Evolutionary conservation across 2,329 filamentous ascomycete species (phyloP).

Genomic region (Alternaria panax): DNA sequence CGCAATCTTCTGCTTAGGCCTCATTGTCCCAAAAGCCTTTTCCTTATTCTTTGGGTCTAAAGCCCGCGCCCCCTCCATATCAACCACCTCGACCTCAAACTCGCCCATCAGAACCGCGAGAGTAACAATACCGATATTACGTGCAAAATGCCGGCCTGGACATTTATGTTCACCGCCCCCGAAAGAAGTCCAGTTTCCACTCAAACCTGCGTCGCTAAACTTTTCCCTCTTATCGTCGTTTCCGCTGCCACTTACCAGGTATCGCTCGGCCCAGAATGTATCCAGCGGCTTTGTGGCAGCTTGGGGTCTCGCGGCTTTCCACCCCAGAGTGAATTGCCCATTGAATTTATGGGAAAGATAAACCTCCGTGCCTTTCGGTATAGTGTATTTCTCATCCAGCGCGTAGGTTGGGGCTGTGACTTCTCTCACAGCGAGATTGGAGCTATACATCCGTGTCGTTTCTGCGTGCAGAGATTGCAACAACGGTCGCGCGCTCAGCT

Average conservation of each 20-base stretch:
- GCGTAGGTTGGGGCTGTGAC: conserved; percentile 11
- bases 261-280: conserved; percentile 26
- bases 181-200: conserved; percentile 23
- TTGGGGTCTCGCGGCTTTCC: conserved; percentile 2
- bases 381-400: conserved; percentile 22
- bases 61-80: not conserved
- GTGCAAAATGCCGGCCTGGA: conserved; percentile 25
- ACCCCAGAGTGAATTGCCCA: conserved; percentile 13
- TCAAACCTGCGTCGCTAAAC: conserved; percentile 24
- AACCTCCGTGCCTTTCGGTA: conserved; percentile 18
- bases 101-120: conserved; percentile 15
- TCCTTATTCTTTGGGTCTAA: conserved; percentile 1
- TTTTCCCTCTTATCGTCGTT: conserved; percentile 4
- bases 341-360: conserved; percentile 18
- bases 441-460: conserved; percentile 17
- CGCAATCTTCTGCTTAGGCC: conserved; percentile 5
- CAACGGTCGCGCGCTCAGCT: conserved; percentile 19
- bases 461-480: conserved; percentile 28
- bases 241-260: not conserved
- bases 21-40: conserved; percentile 13
- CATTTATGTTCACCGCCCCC: conserved; percentile 30
- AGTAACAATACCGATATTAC: conserved; percentile 22
- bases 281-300: conserved; percentile 7
- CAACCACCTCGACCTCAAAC: conserved; percentile 10
- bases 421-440: conserved; percentile 13